Conservation (phyloP, 331 rosid genomes). For the Spiraea crenata region DNA sequence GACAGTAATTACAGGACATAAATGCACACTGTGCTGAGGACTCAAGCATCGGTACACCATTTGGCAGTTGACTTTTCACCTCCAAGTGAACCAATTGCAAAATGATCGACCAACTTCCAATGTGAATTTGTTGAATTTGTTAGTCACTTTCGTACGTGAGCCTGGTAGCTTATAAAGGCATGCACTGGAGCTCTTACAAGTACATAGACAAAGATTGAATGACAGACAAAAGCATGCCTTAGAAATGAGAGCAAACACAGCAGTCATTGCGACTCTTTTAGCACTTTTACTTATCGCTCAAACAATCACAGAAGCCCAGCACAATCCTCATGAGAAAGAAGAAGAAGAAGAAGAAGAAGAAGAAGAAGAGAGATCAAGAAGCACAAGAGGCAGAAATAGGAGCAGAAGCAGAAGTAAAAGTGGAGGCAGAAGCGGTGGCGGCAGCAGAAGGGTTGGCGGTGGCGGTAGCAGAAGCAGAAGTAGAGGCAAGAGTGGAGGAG, state of each 20-base stretch:
- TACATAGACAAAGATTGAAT: background rate
- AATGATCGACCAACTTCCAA: background rate
- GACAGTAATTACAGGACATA: slow-evolving; percentile 3
- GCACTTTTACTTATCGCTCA: slow-evolving; percentile 35
- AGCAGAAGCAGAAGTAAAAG: slow-evolving; percentile 10
- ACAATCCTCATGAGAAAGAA: slow-evolving; percentile 1
- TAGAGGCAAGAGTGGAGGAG: slow-evolving; percentile 7
- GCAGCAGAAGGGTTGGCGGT: too few relatives aligned
- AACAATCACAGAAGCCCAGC: slow-evolving; percentile 28
- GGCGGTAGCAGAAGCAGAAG: slow-evolving; percentile 23
- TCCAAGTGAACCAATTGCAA: background rate
- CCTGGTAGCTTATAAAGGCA: too few relatives aligned
- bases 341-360: too few relatives aligned
- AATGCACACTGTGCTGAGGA: background rate
- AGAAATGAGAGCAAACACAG: slow-evolving; percentile 50
- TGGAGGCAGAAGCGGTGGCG: slow-evolving; percentile 2
- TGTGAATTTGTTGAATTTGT: too few relatives aligned
- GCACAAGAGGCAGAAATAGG: background rate
- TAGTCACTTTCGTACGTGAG: too few relatives aligned
- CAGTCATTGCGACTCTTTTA: slow-evolving; percentile 25
- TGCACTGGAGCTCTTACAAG: background rate
- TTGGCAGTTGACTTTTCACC: slow-evolving; percentile 12
- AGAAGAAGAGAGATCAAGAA: slow-evolving; percentile 16
- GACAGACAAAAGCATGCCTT: background rate
- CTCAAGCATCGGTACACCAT: background rate